Evolutionary conservation across 345 rosid species (phyloP).

Genomic region (Heritiera littoralis): DNA sequence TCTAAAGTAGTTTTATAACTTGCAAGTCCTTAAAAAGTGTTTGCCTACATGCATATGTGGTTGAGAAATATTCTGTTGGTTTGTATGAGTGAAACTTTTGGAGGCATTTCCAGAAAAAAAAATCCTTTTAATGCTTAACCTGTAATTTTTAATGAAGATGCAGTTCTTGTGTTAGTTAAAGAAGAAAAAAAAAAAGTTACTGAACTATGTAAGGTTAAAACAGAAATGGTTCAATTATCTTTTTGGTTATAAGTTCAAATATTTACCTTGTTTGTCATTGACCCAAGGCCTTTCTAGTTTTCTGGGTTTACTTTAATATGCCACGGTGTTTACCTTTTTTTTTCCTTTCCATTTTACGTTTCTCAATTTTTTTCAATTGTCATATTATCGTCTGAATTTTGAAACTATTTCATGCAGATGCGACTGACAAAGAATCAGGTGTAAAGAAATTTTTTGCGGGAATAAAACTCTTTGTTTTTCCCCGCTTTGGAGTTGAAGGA

Average conservation of each 20-base stretch:
- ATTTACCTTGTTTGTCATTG: not conserved
- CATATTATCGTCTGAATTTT: not conserved
- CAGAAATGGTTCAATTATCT: not conserved
- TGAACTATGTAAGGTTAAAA: not conserved
- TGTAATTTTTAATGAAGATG: not conserved
- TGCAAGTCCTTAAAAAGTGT: not conserved
- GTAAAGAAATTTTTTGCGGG: constrained; percentile 13
- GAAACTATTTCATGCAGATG: constrained; percentile 39
- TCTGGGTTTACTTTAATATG: not conserved
- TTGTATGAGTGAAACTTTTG: not conserved
- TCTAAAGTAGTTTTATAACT: not conserved
- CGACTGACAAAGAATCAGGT: constrained; percentile 23
- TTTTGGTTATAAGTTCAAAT: no score
- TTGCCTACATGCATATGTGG: not conserved
- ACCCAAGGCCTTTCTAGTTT: not conserved
- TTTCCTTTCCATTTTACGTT: not conserved
- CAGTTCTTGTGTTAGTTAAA: not conserved
- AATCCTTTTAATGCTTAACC: not conserved
- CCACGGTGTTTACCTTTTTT: not conserved
- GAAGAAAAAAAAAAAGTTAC: not conserved
- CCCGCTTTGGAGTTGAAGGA: constrained; percentile 19
- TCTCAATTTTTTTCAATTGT: not conserved
- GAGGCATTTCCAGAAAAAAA: not conserved
- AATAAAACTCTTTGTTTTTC: constrained; percentile 13
- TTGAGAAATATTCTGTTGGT: not conserved